These are phyloP conservation scores for Sparassis latifolia DNA, from an alignment of 1,284 basidiomycete genomes.

Conservation along the genomic window DNA sequence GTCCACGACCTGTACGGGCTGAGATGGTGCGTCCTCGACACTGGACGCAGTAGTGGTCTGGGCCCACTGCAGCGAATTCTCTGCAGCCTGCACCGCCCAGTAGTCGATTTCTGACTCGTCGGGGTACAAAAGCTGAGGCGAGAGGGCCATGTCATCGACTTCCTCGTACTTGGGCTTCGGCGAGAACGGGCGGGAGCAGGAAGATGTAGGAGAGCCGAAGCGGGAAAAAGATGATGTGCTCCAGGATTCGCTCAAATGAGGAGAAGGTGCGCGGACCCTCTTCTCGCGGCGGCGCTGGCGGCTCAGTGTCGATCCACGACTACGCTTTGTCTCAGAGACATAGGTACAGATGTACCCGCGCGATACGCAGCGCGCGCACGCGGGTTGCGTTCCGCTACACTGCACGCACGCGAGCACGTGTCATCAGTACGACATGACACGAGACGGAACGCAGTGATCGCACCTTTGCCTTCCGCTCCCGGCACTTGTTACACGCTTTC, in stretches of 20 bases:
- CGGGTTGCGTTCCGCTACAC: constrained; percentile 36
- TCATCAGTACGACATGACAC: neutral
- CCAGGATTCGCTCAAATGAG: constrained; percentile 5
- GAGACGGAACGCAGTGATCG: neutral
- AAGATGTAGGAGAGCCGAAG: neutral
- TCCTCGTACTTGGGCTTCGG: constrained; percentile 15
- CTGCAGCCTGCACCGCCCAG: neutral
- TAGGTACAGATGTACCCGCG: constrained; percentile 36
- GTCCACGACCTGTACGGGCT: neutral
- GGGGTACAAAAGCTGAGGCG: constrained; percentile 12
- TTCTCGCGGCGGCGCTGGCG: constrained; percentile 9
- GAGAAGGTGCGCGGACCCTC: constrained; percentile 6
- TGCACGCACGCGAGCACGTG: constrained; percentile 9
- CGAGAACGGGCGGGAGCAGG: neutral
- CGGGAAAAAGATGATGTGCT: constrained; percentile 5
- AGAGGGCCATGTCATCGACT: constrained; percentile 6
- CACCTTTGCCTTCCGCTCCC: constrained; percentile 41
- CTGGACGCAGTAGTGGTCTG: neutral
- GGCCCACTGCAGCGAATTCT: neutral
- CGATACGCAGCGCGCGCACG: constrained; percentile 32
- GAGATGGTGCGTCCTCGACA: neutral
- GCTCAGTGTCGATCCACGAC: constrained; percentile 1
- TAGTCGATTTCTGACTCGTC: neutral
- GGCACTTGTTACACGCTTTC: constrained; percentile 38
- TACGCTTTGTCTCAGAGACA: constrained; percentile 22